phyloP scores from a whole-genome alignment of 176 grass and related monocot species.

The Eragrostis curvula region DNA sequence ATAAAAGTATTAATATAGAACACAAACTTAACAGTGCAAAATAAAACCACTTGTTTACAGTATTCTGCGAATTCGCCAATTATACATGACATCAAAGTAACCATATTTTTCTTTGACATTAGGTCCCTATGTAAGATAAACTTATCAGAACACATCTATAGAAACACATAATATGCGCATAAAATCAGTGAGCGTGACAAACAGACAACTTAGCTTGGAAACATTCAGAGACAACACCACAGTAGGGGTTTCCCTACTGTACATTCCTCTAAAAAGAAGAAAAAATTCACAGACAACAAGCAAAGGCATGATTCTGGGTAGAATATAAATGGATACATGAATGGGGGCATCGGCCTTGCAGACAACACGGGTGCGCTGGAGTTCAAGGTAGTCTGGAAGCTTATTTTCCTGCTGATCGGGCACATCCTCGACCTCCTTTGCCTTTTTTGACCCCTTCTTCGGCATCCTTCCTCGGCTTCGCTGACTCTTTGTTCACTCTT shows the following conservation, averaged over 20 bases:
- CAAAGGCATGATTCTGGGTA: neutral
- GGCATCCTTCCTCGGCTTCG: slow-evolving; percentile 38
- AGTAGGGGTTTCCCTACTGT: too few relatives aligned
- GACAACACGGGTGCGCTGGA: slow-evolving; percentile 74
- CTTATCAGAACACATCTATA: neutral
- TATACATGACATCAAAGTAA: neutral
- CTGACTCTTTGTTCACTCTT: neutral
- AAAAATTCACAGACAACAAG: neutral
- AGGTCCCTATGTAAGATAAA: slow-evolving; percentile 5
- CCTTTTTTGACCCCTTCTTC: slow-evolving; percentile 40
- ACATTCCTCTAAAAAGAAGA: neutral
- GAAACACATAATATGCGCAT: neutral
- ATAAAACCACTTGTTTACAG: neutral
- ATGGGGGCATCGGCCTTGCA: slow-evolving; percentile 80
- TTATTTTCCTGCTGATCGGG: slow-evolving; percentile 45
- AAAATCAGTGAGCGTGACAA: slow-evolving; percentile 1
- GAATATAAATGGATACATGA: slow-evolving; percentile 54
- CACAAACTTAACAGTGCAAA: neutral
- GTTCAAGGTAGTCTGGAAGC: slow-evolving; percentile 77
- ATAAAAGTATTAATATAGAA: neutral
- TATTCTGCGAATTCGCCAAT: neutral
- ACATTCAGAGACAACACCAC: neutral
- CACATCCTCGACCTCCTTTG: slow-evolving; percentile 45
- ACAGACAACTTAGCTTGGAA: neutral
- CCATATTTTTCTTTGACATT: neutral